Evolutionary conservation across 2,329 filamentous ascomycete species (phyloP).

Genomic region (Fusarium coicis): DNA sequence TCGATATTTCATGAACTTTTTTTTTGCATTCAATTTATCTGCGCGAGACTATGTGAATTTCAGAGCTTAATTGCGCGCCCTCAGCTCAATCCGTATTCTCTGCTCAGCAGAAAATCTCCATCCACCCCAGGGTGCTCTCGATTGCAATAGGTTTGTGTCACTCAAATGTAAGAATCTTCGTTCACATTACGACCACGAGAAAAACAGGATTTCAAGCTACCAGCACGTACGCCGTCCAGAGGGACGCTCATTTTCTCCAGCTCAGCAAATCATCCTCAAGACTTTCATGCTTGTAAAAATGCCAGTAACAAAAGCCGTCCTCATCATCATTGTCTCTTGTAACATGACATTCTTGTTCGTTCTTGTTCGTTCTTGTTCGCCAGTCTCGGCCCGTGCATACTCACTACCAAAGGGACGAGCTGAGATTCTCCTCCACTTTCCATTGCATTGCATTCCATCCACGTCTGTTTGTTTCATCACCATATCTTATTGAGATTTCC

Average conservation of each 20-base stretch:
- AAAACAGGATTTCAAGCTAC: constrained; percentile 35
- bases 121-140: background rate
- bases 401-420: constrained; percentile 9
- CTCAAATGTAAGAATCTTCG: constrained; percentile 11
- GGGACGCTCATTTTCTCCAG: constrained; percentile 10
- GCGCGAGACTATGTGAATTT: background rate
- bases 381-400: background rate
- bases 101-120: constrained; percentile 13
- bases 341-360: constrained; percentile 38
- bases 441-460: constrained; percentile 1
- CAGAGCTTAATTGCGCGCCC: background rate
- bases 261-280: constrained; percentile 30
- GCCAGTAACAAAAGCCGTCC: constrained; percentile 21
- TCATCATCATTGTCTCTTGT: constrained; percentile 40
- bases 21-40: background rate
- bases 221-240: constrained; percentile 34
- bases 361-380: constrained; percentile 33
- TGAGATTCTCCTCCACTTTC: background rate
- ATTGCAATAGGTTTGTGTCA: constrained; percentile 7
- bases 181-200: constrained; percentile 32
- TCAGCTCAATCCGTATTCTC: background rate
- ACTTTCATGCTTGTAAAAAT: constrained; percentile 32
- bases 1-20: constrained; percentile 20
- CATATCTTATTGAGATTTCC: constrained; percentile 20
- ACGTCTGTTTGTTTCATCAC: constrained; percentile 13